A percentile compares a stretch with the other conserved stretches of the same genome.
phyloP scores from a whole-genome alignment of 768 basidiomycete species.

The Hericium erinaceus region DNA sequence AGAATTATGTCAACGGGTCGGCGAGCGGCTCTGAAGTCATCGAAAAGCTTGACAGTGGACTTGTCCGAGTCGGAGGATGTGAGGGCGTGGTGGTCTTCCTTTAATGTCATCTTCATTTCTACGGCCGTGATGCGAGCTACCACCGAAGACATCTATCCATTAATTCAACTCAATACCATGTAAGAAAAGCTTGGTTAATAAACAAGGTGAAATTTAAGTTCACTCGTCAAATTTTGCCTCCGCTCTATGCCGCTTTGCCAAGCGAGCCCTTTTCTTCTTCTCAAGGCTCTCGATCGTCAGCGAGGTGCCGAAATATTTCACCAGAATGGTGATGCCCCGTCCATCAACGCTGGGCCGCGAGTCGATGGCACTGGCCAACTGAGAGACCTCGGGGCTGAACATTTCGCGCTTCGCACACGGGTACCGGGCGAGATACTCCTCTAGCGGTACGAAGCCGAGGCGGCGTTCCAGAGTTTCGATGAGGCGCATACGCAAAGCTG shows the following conservation, averaged over 20 bases:
- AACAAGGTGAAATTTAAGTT: neutral
- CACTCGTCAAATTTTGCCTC: neutral
- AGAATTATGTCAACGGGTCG: constrained; percentile 22
- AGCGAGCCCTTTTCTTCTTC: neutral
- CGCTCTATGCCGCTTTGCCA: neutral
- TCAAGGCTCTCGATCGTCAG: neutral
- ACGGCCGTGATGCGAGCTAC: too few relatives aligned
- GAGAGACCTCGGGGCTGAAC: neutral
- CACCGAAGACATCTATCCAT: too few relatives aligned
- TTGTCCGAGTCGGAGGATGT: neutral
- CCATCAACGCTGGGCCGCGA: neutral
- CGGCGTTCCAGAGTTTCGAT: neutral
- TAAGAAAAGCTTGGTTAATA: too few relatives aligned
- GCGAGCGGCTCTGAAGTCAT: constrained; percentile 17
- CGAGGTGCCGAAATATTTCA: neutral
- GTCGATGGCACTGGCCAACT: neutral
- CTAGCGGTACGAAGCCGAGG: neutral
- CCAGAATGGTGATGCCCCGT: neutral
- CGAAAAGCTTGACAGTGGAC: constrained; percentile 7
- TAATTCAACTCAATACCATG: too few relatives aligned
- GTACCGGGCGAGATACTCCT: neutral
- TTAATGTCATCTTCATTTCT: neutral
- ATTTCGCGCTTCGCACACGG: neutral
- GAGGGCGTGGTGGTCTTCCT: neutral
- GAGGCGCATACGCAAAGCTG: neutral